These are phyloP conservation scores for Heritiera littoralis DNA, from an alignment of 345 rosid species.

Conservation along the genomic window DNA sequence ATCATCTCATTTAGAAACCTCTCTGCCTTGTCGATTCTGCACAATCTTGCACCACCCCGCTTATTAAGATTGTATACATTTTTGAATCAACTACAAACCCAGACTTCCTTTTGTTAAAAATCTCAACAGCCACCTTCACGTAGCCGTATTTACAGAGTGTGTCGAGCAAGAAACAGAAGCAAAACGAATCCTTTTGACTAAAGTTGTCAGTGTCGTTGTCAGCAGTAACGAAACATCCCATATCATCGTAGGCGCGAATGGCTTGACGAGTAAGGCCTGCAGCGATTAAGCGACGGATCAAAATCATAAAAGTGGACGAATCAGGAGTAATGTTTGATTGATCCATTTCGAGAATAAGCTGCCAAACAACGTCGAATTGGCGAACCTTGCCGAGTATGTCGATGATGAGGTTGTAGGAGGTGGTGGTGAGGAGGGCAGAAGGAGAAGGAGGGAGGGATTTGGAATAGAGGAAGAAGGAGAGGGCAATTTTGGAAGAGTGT, in stretches of 20 bases:
- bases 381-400: constrained; percentile 71
- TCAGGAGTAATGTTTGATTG: constrained; percentile 39
- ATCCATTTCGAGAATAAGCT: constrained; percentile 72
- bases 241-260: constrained; percentile 72
- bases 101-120: constrained; percentile 53
- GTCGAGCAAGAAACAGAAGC: constrained; percentile 63
- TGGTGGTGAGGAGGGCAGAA: constrained; percentile 20
- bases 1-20: constrained; percentile 69
- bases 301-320: constrained; percentile 58
- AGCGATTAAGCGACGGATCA: constrained; percentile 67
- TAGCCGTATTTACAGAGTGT: constrained; percentile 80
- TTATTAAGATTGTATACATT: constrained; percentile 66
- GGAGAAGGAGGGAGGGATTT: constrained; percentile 48
- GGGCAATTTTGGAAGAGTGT: constrained; percentile 71
- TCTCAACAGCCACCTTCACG: constrained; percentile 60
- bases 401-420: constrained; percentile 59
- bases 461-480: constrained; percentile 57
- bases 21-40: constrained; percentile 74
- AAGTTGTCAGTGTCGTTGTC: constrained; percentile 5
- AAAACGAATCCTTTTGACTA: constrained; percentile 16
- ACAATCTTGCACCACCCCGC: constrained; percentile 77
- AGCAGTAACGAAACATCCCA: constrained; percentile 47
- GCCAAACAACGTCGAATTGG: constrained; percentile 80
- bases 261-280: constrained; percentile 94
- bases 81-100: constrained; percentile 46